A percentile compares a stretch with the other conserved stretches of the same genome.
phyloP scores from a whole-genome alignment of 192 early-diverging fungal genomes.

The Podila verticillata region DNA sequence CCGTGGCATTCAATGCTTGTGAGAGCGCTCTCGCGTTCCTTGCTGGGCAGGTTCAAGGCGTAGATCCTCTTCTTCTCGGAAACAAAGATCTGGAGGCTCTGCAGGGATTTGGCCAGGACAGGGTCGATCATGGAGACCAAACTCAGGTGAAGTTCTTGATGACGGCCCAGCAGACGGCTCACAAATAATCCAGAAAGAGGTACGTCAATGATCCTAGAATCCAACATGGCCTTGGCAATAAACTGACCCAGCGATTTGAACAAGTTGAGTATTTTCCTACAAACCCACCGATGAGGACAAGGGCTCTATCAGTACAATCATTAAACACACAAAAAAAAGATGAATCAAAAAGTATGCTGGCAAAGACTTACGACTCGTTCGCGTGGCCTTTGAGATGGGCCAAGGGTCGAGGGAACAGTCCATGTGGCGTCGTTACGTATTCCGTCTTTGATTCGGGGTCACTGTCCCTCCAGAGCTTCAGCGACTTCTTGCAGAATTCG shows the following conservation, averaged over 20 bases:
- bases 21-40: slow-evolving; percentile 55
- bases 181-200: slow-evolving; percentile 82
- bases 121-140: slow-evolving; percentile 69
- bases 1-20: slow-evolving; percentile 60
- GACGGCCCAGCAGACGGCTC: slow-evolving; percentile 68
- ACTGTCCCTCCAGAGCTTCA: slow-evolving; percentile 79
- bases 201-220: slow-evolving; percentile 87
- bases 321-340: background rate
- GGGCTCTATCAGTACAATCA: background rate
- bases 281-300: background rate
- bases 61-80: slow-evolving; percentile 68
- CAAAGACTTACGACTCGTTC: slow-evolving; percentile 54
- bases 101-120: slow-evolving; percentile 71
- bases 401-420: slow-evolving; percentile 66
- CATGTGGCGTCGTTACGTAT: slow-evolving; percentile 59
- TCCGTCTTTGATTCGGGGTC: slow-evolving; percentile 13
- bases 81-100: slow-evolving; percentile 72
- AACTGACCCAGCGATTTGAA: slow-evolving; percentile 86
- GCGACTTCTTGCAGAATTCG: slow-evolving; percentile 69
- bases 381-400: slow-evolving; percentile 12
- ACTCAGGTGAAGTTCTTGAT: slow-evolving; percentile 16
- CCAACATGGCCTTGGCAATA: slow-evolving; percentile 88
- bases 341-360: slow-evolving; percentile 5
- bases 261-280: slow-evolving; percentile 64
- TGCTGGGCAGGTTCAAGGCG: slow-evolving; percentile 52